Conservation (phyloP, 805 yeast genomes). For the Blastobotrys peoriensis region DNA sequence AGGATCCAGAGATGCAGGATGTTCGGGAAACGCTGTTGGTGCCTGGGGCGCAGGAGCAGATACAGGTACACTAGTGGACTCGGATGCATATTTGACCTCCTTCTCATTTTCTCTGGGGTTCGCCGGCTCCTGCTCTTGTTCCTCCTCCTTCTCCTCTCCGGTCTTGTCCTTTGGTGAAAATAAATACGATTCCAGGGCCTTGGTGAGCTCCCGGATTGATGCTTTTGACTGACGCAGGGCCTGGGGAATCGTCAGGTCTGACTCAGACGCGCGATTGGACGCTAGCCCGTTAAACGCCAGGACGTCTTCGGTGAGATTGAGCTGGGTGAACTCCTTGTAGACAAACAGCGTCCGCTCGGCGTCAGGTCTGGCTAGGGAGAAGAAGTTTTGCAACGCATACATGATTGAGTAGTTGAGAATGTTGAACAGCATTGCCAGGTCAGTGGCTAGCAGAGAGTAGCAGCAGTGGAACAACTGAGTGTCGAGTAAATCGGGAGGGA, state of each 20-base stretch:
- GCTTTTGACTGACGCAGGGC: constrained; percentile 9
- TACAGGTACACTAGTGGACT: not conserved
- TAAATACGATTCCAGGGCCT: constrained; percentile 15
- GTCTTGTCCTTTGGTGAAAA: constrained; percentile 5
- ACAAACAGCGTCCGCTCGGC: constrained; percentile 18
- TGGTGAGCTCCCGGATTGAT: constrained; percentile 9
- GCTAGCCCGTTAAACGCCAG: constrained; percentile 9
- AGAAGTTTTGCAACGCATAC: constrained; percentile 14
- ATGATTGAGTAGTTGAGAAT: constrained; percentile 12
- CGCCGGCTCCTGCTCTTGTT: not conserved
- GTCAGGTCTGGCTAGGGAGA: constrained; percentile 12
- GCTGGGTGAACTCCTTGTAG: constrained; percentile 19
- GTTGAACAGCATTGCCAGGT: constrained; percentile 14
- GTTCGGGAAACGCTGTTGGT: not conserved
- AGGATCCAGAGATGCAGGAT: not conserved
- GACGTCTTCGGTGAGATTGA: constrained; percentile 15
- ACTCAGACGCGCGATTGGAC: constrained; percentile 9
- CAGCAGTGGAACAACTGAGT: constrained; percentile 6
- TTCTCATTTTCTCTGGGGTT: not conserved
- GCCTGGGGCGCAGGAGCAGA: not conserved
- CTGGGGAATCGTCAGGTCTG: constrained; percentile 10
- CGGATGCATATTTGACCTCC: not conserved
- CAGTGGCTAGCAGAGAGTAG: constrained; percentile 16
- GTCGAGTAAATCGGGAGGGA: constrained; percentile 12
- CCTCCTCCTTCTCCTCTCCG: not conserved